Percentiles rank a stretch among this genome's conserved stretches.
Conservation (phyloP, 768 basidiomycete species). For the Russula sp. region DNA sequence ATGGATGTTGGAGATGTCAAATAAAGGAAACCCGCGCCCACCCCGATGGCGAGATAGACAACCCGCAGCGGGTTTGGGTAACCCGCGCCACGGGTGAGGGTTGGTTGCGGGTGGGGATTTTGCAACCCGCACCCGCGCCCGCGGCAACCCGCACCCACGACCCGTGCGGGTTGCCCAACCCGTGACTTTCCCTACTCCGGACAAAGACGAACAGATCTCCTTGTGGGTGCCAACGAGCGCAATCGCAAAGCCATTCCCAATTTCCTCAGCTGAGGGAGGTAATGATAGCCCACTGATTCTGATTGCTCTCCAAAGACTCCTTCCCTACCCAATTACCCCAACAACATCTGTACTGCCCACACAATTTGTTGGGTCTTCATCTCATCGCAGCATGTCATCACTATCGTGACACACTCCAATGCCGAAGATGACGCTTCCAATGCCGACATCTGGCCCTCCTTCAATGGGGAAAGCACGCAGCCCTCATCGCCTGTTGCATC, state of each 20-base stretch:
- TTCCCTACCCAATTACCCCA: conserved; percentile 25
- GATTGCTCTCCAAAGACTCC: conserved; percentile 18
- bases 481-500: no score
- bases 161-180: no score
- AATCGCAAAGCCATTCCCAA: conserved; percentile 21
- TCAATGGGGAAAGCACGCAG: conserved; percentile 32
- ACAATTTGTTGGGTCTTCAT: conserved; percentile 3
- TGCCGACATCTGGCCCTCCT: conserved; percentile 22
- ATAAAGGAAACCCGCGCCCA: no score
- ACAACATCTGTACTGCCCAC: background rate
- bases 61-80: no score
- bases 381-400: background rate
- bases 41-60: no score
- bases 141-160: no score
- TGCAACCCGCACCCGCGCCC: no score
- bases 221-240: conserved; percentile 15
- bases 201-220: conserved; percentile 16
- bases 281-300: conserved; percentile 9
- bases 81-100: no score
- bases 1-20: no score
- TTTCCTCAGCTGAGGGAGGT: conserved; percentile 11
- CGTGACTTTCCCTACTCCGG: no score
- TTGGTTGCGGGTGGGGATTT: no score
- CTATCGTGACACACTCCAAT: conserved; percentile 31
- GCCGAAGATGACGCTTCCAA: conserved; percentile 31